Base-by-base conservation (phyloP, 129 eudicot species). In the Pittosporum tobira region DNA sequence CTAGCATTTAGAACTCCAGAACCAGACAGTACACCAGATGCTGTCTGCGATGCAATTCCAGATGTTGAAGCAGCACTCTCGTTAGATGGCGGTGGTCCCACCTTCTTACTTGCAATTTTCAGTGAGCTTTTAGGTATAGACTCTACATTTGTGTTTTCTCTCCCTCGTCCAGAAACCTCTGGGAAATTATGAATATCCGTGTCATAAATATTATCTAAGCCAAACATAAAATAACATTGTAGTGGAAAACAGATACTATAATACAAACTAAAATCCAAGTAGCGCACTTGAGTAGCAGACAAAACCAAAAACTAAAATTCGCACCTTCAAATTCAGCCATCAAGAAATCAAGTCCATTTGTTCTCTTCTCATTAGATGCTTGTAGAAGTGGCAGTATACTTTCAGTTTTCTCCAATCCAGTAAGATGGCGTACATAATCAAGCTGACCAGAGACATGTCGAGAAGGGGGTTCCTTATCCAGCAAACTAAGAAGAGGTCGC, bases 381-480 rank as follows among this genome's bases (percentile, higher is more conserved):
- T 89, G 95, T 71, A 89, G 55, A 63, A 90, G 95, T 16, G 95
- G 98, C 45, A 82, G 69, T 56, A 85, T 73, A 55, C 76, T 85
- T 75, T 85, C 98, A 68, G 82, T 93, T 58, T 84, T 89, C 66
- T 89, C 97, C 75, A 85, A 59, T 38, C 95, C 97, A 1, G 95
- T 69, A 29, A 89, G 84, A 69, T 89, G 90, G 6, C 82, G 75
- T 27, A 81, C 87, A 79, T 82, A 86, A 64, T 88, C 96, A 45
- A 88, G 89, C 79, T 88, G 96, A 53, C 96, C 95, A 13, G 97
- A 85, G 64, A 77, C 77, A 75, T 79, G 95, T 57, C 88, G 79
- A 5, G 97, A 89, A 58, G 93, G 97, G 38, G 97, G 97, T 78
- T 89, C 97, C 74, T 89, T 89, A 0, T 89, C 97, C 85, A 89